Evolutionary conservation across 148 eudicot species (phyloP).

Genomic region (Dianthus caryophyllus): DNA sequence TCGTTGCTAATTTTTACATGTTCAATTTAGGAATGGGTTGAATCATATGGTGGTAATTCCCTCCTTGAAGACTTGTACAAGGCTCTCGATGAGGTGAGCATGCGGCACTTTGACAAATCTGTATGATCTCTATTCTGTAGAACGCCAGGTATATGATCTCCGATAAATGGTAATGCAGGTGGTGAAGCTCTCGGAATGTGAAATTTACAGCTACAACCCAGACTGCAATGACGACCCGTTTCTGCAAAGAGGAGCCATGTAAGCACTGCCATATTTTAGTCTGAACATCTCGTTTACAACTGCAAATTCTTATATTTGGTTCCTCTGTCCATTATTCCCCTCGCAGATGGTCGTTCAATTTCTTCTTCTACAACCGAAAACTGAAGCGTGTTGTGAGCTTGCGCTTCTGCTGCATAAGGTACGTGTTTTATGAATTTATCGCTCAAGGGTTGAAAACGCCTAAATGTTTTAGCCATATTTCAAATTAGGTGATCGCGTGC

Average conservation of each 20-base stretch:
- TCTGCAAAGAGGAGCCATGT: constrained; percentile 87
- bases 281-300: neutral
- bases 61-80: constrained; percentile 66
- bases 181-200: constrained; percentile 81
- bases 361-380: constrained; percentile 92
- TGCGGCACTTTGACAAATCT: neutral
- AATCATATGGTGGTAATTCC: constrained; percentile 57
- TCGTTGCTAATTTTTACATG: constrained; percentile 8
- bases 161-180: constrained; percentile 63
- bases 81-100: constrained; percentile 87
- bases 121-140: neutral
- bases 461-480: too few species aligned
- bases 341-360: constrained; percentile 95
- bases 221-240: constrained; percentile 83
- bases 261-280: constrained; percentile 25
- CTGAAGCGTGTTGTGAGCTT: constrained; percentile 88
- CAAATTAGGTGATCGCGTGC: too few species aligned
- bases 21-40: constrained; percentile 60
- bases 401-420: constrained; percentile 87
- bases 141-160: constrained; percentile 6
- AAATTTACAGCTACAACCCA: constrained; percentile 85
- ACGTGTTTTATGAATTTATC: constrained; percentile 2
- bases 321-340: constrained; percentile 14
- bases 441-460: too few species aligned
- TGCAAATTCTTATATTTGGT: constrained; percentile 6